Conservation (phyloP, 2,329 filamentous ascomycete species). For the Pseudogymnoascus sp. region DNA sequence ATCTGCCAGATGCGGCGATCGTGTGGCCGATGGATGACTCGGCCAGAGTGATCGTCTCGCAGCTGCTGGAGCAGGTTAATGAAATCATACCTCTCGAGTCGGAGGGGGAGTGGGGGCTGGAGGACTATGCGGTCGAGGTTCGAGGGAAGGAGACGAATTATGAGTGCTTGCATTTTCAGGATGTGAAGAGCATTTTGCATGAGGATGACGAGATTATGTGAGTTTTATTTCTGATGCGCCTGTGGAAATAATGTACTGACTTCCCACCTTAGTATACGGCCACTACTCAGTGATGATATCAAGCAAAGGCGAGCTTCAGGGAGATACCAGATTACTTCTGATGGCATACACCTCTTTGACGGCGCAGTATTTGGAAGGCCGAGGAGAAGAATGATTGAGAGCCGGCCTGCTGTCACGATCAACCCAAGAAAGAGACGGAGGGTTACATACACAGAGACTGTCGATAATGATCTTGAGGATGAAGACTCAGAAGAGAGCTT, state of each 20-base stretch:
- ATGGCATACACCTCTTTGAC: slow-evolving; percentile 76
- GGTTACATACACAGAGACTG: slow-evolving; percentile 34
- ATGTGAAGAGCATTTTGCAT: slow-evolving; percentile 59
- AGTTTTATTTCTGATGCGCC: slow-evolving; percentile 29
- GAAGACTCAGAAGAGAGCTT: slow-evolving; percentile 20
- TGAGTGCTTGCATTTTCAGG: slow-evolving; percentile 81
- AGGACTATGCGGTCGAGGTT: slow-evolving; percentile 83
- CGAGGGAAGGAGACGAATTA: slow-evolving; percentile 51
- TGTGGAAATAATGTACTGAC: neutral
- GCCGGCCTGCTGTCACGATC: slow-evolving; percentile 60
- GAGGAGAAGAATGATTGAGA: slow-evolving; percentile 49
- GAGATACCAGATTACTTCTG: slow-evolving; percentile 68
- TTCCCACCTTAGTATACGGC: slow-evolving; percentile 54
- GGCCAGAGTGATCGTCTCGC: slow-evolving; percentile 60
- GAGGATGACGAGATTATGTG: slow-evolving; percentile 79
- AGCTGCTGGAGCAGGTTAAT: slow-evolving; percentile 71
- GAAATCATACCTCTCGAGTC: slow-evolving; percentile 74
- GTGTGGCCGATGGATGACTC: slow-evolving; percentile 58
- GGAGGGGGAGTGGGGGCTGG: slow-evolving; percentile 66
- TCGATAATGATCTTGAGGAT: slow-evolving; percentile 30
- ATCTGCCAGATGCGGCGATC: slow-evolving; percentile 61
- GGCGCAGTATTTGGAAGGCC: slow-evolving; percentile 76
- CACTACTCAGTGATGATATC: slow-evolving; percentile 66
- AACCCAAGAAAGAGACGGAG: slow-evolving; percentile 64
- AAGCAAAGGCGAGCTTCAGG: slow-evolving; percentile 65